These are phyloP conservation scores for Magnaporthiopsis rhizophila DNA, from an alignment of 2,329 filamentous ascomycete species.

Conservation along the genomic window DNA sequence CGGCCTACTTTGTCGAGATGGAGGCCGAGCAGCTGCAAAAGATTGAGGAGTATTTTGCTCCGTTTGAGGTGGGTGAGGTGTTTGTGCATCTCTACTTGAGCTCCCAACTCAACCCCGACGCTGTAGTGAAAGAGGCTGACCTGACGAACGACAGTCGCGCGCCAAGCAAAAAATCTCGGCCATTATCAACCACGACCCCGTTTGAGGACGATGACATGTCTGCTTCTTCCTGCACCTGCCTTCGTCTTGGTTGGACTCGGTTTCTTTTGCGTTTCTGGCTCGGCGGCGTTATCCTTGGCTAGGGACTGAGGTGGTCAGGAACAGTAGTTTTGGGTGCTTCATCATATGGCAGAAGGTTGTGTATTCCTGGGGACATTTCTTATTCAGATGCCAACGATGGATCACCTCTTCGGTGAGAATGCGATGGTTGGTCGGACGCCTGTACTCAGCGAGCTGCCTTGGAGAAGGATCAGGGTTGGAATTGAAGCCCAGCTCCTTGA, in stretches of 20 bases:
- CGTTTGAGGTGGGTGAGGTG: constrained; percentile 4
- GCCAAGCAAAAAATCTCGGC: constrained; percentile 5
- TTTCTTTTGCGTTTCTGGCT: not conserved
- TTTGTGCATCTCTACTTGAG: not conserved
- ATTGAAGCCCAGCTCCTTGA: not conserved
- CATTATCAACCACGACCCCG: constrained; percentile 6
- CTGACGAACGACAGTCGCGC: not conserved
- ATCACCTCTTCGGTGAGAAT: not conserved
- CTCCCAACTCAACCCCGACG: not conserved
- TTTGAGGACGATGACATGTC: not conserved
- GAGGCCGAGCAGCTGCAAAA: constrained; percentile 8
- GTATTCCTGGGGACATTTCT: not conserved
- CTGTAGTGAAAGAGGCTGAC: not conserved
- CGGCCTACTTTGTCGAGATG: constrained; percentile 8
- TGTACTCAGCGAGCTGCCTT: too few species aligned
- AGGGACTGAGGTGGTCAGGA: too few species aligned
- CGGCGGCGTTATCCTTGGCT: not conserved
- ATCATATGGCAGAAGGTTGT: not conserved
- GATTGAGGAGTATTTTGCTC: constrained; percentile 6
- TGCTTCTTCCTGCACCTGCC: not conserved
- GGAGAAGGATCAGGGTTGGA: not conserved
- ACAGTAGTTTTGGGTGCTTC: not conserved
- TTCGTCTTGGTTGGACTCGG: not conserved
- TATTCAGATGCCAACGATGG: too few species aligned
- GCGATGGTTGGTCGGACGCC: too few species aligned